These are phyloP conservation scores for Drosera capensis DNA, from an alignment of 148 eudicot genomes.

Conservation along the genomic window DNA sequence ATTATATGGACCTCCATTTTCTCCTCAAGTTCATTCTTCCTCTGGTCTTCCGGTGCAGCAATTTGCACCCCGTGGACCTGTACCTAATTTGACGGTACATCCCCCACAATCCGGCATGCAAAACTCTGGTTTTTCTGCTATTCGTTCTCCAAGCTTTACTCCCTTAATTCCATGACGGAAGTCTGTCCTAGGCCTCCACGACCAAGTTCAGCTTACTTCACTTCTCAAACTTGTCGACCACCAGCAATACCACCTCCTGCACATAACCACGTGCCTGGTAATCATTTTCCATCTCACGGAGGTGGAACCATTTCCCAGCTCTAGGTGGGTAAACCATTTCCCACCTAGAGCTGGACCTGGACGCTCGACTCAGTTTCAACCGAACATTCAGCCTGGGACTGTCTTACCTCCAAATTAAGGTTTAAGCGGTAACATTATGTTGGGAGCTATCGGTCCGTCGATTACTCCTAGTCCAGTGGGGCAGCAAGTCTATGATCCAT, in stretches of 20 bases:
- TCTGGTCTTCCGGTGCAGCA: slow-evolving; percentile 20
- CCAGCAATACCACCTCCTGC: slow-evolving; percentile 25
- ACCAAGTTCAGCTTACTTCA: slow-evolving; percentile 45
- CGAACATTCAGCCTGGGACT: slow-evolving; percentile 26
- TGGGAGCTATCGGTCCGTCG: slow-evolving; percentile 8
- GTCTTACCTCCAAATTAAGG: slow-evolving; percentile 22
- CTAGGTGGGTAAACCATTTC: slow-evolving; percentile 33
- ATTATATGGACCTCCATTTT: slow-evolving; percentile 11
- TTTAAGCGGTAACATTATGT: slow-evolving; percentile 10
- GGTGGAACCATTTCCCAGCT: slow-evolving; percentile 19
- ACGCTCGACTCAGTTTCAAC: slow-evolving; percentile 28
- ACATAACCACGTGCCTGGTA: slow-evolving; percentile 25
- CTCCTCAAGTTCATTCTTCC: slow-evolving; percentile 23
- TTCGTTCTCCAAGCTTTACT: slow-evolving; percentile 33
- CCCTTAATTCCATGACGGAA: slow-evolving; percentile 21
- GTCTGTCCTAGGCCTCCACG: slow-evolving; percentile 22
- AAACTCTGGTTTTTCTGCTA: slow-evolving; percentile 9
- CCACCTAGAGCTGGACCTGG: slow-evolving; percentile 36
- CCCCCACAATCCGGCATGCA: slow-evolving; percentile 22
- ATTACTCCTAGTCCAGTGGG: slow-evolving; percentile 17
- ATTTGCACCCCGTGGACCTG: slow-evolving; percentile 13
- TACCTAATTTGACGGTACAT: slow-evolving; percentile 13
- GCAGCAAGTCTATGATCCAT: slow-evolving; percentile 77
- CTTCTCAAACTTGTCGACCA: slow-evolving; percentile 57
- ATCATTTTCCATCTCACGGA: slow-evolving; percentile 22